A percentile compares a stretch with the other conserved stretches of the same genome.
Conservation (phyloP, 352 stramenopile species). For the Phytopythium ostracodes region DNA sequence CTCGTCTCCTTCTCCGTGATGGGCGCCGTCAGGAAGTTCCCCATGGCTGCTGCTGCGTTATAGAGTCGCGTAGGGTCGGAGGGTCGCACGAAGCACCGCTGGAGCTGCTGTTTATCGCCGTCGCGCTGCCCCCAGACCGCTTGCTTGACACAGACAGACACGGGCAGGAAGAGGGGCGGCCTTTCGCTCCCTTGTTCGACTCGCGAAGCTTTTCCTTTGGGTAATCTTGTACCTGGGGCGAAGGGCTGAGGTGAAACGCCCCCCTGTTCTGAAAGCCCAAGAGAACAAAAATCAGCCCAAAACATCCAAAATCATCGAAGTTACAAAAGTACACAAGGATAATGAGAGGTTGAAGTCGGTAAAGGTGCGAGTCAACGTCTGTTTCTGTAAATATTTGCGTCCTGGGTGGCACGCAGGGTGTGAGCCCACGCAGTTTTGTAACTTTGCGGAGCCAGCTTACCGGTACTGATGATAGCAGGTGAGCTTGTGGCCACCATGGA, state of each 20-base stretch:
- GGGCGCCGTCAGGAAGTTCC: conserved; percentile 75
- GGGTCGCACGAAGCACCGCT: no score
- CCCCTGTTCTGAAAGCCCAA: no score
- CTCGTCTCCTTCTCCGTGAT: conserved; percentile 79
- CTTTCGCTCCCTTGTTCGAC: no score
- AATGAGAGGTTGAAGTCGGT: not conserved
- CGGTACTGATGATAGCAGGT: no score
- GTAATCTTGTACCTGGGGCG: no score
- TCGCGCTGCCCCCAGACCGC: no score
- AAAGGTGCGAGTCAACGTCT: not conserved
- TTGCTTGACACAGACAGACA: not conserved
- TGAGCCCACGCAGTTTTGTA: not conserved
- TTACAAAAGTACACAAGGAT: not conserved
- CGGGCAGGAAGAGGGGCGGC: not conserved
- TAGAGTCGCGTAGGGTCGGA: not conserved
- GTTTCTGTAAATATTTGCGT: not conserved
- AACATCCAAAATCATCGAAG: not conserved
- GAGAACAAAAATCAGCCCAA: not conserved
- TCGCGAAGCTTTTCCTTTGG: no score
- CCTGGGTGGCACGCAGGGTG: no score
- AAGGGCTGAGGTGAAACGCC: conserved; percentile 1
- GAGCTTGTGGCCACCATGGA: no score
- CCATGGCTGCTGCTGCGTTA: conserved; percentile 34
- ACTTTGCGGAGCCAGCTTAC: no score
- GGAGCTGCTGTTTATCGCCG: no score